Percentiles rank a stretch among this genome's conserved stretches.
Conservation (phyloP, 257 asterid species). For the Solanum arcanum region DNA sequence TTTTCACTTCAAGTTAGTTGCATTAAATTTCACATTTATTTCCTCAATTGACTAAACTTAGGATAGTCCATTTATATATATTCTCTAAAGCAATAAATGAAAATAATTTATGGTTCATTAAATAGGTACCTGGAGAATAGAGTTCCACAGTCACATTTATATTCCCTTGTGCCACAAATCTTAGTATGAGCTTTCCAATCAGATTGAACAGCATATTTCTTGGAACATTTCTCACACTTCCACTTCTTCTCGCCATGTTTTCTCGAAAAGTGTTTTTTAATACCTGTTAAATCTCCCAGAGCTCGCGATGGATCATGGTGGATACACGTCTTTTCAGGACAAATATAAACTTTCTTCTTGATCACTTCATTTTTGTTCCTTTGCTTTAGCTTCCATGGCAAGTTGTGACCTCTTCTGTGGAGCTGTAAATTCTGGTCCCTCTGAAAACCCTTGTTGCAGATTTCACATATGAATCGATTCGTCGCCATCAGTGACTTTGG, state of each 20-base stretch:
- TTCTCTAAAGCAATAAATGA: background rate
- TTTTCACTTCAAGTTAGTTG: background rate
- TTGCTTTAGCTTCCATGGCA: slow-evolving; percentile 19
- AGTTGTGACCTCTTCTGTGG: slow-evolving; percentile 14
- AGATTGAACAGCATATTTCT: slow-evolving; percentile 9
- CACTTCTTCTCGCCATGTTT: slow-evolving; percentile 16
- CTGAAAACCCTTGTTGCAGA: slow-evolving; percentile 15
- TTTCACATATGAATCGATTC: slow-evolving; percentile 11
- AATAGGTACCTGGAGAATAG: slow-evolving; percentile 10
- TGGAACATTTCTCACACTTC: slow-evolving; percentile 14
- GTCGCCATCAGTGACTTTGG: slow-evolving; percentile 14
- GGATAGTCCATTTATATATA: background rate
- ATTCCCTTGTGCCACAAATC: slow-evolving; percentile 16
- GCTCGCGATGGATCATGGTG: slow-evolving; percentile 13
- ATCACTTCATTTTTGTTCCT: slow-evolving; percentile 2
- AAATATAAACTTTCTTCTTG: slow-evolving; percentile 9
- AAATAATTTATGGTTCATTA: background rate
- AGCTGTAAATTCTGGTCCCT: slow-evolving; percentile 17
- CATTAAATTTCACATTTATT: background rate
- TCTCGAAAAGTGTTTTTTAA: slow-evolving; percentile 6
- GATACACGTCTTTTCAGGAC: slow-evolving; percentile 12
- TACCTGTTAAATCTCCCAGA: slow-evolving; percentile 10
- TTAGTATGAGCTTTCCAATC: slow-evolving; percentile 14
- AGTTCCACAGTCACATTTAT: slow-evolving; percentile 18
- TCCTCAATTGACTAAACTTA: background rate